Base-by-base conservation (phyloP, 2,329 filamentous ascomycete genomes). In the Cercospora sp. region DNA sequence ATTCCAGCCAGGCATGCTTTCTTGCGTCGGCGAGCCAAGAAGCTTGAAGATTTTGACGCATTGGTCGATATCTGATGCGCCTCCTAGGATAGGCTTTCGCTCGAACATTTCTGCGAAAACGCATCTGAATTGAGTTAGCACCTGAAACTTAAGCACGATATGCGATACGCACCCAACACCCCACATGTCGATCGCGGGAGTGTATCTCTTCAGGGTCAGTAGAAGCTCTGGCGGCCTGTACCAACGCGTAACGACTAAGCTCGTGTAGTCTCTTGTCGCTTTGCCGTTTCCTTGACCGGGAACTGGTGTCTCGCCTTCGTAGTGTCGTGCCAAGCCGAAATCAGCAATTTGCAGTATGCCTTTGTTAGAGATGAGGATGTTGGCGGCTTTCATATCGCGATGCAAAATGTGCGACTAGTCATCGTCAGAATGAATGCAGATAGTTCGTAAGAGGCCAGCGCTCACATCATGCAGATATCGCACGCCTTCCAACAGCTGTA, bases 81-180 rank as follows among this genome's bases (percentile, higher is more conserved):
- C 95, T 7, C 93, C 88, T 53, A 99, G 85, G 63, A 99, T 98
- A 0, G 95, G 95, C 78, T 94, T 96, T 42, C 93, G 90, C 74
- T 93, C 89, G 72, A 97, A 90, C 94, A 99, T 99, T 79, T 99
- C 95, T 62, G 93, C 95, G 80, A 99, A 97, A 2, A 99, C 93
- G 77, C 95, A 99, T n/a, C 91, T 93, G 36, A 33, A 66, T 79
- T 67, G 75, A 28, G 63, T 78, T 70, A 69, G 51, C 45, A n/a
- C 20, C 58, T 30, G 12, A 16, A 45, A 51, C 63, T 39, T 16
- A 16, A 28, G 13, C 6, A 65, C 28, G 16, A 63, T 20, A 31
- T 57, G 48, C 30, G 48, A 63, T 62, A 78, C 88, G 83, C 84
- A 94, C 91, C 94, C 95, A 73, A 97, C 94, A 74, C 95, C 95